Evolutionary conservation across 1,284 basidiomycete genomes (phyloP), one percentile per base, ranked within the genome.

Genomic region (Marasmius oreades): DNA sequence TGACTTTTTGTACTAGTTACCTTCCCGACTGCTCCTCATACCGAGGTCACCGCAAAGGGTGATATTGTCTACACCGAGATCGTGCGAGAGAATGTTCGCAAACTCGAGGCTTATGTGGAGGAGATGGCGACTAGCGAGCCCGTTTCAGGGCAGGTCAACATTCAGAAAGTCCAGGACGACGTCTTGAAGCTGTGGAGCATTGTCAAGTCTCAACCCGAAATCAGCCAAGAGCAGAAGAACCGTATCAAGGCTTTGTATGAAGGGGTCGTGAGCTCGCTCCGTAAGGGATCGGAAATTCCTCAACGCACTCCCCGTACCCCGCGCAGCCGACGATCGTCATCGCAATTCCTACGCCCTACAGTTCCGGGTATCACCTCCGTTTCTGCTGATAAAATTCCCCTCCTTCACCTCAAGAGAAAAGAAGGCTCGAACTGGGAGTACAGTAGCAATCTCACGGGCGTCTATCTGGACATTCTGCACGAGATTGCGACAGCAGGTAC

Each of bases 401-500:
- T 98, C 55, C 84, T 99, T 22, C 95, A 98, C 72, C 78, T 99
- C 63, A 98, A 98, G 80, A 89, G 95, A 70, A 97, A 95, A 77
- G 93, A 97, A n/a, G 97, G 95, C 47, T 86, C 85, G 20, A 88
- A 83, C 67, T 99, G 96, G 94, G 92, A 96, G 67, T 98, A 98
- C 77, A 95, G 91, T 66, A 93, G 90, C 74, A 98, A 98, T 75
- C 80, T 99, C 58, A 99, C 96, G 18, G 87, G 92, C 58, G 92
- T 95, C 52, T 95, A 99, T 74, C 86, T 98, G 63, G 95, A 98
- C 67, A 90, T 99, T 62, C 80, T 99, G 48, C 92, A 95, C 67
- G 97, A 99, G 75, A 98, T 99, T 64, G 96, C 97, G 10, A 97
- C 95, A 0, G 95, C 95, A 8, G 96, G 96, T 46, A 97, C 95